A percentile compares a stretch with the other conserved stretches of the same genome.
Conservation (phyloP, 108 stramenopile species). For the Cyclotella atomus region DNA sequence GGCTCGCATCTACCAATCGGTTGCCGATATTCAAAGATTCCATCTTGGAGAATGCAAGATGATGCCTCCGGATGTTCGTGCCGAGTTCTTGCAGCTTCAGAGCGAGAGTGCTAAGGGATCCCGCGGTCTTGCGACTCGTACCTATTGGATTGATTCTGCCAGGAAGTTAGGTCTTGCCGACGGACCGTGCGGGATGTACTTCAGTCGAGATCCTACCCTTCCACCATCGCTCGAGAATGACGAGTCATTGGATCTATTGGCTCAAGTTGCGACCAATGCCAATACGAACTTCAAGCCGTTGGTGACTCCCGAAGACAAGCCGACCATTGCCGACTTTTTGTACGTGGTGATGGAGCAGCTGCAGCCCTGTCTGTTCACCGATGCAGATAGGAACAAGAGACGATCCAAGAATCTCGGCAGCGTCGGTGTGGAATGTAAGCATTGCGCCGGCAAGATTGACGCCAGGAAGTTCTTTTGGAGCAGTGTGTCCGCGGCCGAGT, state of each 20-base stretch:
- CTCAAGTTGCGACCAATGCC: conserved; percentile 74
- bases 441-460: conserved; percentile 89
- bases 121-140: conserved; percentile 85
- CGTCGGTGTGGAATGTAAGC: conserved; percentile 92
- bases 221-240: conserved; percentile 58
- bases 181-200: conserved; percentile 77
- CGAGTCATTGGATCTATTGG: conserved; percentile 67
- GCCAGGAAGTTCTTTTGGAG: conserved; percentile 93
- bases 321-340: conserved; percentile 84
- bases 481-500: conserved; percentile 89
- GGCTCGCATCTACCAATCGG: conserved; percentile 87
- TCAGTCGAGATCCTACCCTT: conserved; percentile 69
- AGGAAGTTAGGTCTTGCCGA: conserved; percentile 88
- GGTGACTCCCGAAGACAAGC: conserved; percentile 83
- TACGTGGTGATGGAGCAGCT: conserved; percentile 91
- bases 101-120: conserved; percentile 89
- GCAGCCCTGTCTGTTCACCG: conserved; percentile 88
- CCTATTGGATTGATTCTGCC: conserved; percentile 88
- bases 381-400: conserved; percentile 91
- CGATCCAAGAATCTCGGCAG: conserved; percentile 87
- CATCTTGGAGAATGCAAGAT: conserved; percentile 85
- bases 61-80: conserved; percentile 72
- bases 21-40: conserved; percentile 91
- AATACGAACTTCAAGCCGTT: conserved; percentile 59
- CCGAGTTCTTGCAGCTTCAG: conserved; percentile 70